phyloP scores from a whole-genome alignment of 2,329 filamentous ascomycete genomes.

The Chalaropsis ovoidea region DNA sequence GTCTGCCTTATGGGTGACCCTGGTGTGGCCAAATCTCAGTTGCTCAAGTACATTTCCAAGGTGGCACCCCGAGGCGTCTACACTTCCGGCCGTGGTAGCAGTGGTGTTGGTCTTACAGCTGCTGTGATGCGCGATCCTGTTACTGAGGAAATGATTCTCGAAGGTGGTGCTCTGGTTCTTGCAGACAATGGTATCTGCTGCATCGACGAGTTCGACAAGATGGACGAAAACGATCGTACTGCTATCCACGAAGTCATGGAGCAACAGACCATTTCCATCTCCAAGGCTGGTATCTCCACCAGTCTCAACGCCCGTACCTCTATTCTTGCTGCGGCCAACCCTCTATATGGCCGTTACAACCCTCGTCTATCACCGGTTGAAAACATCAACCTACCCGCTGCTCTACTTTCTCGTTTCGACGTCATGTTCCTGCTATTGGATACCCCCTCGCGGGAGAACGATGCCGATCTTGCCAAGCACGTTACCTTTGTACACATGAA shows the following conservation, averaged over 20 bases:
- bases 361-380: conserved; percentile 93
- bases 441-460: conserved; percentile 76
- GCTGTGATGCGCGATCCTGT: conserved; percentile 77
- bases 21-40: conserved; percentile 97
- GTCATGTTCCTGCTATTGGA: conserved; percentile 94
- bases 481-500: conserved; percentile 97
- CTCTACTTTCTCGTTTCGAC: conserved; percentile 92
- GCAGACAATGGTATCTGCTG: conserved; percentile 79
- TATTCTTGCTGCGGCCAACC: conserved; percentile 92
- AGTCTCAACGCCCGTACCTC: conserved; percentile 93
- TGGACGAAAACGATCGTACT: conserved; percentile 73
- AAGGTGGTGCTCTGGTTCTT: conserved; percentile 68
- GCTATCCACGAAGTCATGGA: conserved; percentile 86
- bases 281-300: conserved; percentile 59
- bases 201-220: conserved; percentile 83
- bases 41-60: conserved; percentile 97
- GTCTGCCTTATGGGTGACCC: conserved; percentile 98
- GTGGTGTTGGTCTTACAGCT: conserved; percentile 70
- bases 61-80: conserved; percentile 88
- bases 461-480: conserved; percentile 90
- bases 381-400: conserved; percentile 98
- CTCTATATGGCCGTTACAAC: conserved; percentile 95
- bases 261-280: conserved; percentile 77
- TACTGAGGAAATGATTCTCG: conserved; percentile 74
- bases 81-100: conserved; percentile 70